Percentiles rank a stretch among this genome's conserved stretches.
Conservation (phyloP, 208 protist species). For the Sergeia podlipaevii region DNA sequence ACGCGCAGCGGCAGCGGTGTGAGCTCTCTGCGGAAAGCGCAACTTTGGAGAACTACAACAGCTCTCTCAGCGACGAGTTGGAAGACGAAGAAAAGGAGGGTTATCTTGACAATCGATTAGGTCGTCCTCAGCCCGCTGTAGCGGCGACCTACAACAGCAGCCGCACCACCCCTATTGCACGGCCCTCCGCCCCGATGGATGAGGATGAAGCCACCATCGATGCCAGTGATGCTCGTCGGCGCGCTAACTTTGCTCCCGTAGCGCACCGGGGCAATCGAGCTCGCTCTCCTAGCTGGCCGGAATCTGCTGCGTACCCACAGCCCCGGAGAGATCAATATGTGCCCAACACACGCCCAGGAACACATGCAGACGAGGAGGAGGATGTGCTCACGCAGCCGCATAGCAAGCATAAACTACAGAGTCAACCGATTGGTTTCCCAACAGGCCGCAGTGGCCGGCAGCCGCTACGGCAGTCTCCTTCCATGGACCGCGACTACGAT, state of each 20-base stretch:
- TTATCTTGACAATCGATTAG: background rate
- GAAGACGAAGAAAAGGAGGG: conserved; percentile 3
- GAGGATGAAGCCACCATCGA: conserved; percentile 13
- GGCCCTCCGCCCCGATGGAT: background rate
- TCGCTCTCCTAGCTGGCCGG: background rate
- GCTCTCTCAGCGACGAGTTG: background rate
- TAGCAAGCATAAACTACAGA: too few species aligned
- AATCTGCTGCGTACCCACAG: background rate
- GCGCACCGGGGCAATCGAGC: background rate
- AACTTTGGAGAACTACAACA: background rate
- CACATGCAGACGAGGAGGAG: background rate
- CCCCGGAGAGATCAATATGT: too few species aligned
- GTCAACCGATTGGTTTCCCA: too few species aligned
- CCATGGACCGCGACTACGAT: too few species aligned
- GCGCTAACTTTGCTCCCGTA: background rate
- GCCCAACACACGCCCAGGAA: background rate
- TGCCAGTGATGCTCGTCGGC: conserved; percentile 6
- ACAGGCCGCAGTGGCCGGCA: too few species aligned
- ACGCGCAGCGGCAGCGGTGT: conserved; percentile 10
- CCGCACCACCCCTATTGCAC: background rate
- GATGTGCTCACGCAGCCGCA: conserved; percentile 12
- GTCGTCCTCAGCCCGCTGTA: background rate
- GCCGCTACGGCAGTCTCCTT: too few species aligned
- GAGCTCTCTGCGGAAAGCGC: conserved; percentile 2
- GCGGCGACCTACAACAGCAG: background rate